These are phyloP conservation scores for Tylopilus felleus DNA, from an alignment of 768 basidiomycete genomes.

Conservation along the genomic window DNA sequence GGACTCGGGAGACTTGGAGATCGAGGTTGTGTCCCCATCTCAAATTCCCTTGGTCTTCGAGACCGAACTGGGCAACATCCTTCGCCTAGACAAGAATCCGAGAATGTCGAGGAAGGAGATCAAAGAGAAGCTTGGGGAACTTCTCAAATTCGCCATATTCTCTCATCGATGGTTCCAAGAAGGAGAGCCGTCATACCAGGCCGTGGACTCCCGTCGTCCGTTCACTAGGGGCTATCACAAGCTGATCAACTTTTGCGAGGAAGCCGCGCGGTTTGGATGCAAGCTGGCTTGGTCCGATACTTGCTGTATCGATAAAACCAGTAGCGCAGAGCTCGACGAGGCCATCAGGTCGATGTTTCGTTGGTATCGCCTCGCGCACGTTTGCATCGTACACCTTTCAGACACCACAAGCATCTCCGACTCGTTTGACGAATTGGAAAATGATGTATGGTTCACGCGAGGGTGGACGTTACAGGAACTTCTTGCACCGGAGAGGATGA, in stretches of 20 bases:
- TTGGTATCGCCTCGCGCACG: conserved; percentile 12
- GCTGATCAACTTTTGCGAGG: conserved; percentile 9
- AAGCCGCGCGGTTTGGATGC: conserved; percentile 7
- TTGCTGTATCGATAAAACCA: conserved; percentile 14
- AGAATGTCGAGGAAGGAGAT: background rate
- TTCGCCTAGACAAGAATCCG: conserved; percentile 3
- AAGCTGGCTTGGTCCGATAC: conserved; percentile 17
- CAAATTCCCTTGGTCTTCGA: conserved; percentile 5
- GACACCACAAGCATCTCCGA: background rate
- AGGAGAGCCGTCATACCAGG: conserved; percentile 7
- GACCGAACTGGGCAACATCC: background rate
- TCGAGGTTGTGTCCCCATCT: conserved; percentile 6
- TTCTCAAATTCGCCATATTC: conserved; percentile 15
- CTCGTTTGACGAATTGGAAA: background rate
- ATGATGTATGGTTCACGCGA: conserved; percentile 13
- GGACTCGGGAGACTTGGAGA: background rate
- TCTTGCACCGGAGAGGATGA: conserved; percentile 9
- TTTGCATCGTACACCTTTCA: conserved; percentile 16
- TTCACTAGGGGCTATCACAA: conserved; percentile 11
- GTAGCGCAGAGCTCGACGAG: conserved; percentile 17
- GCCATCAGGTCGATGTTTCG: conserved; percentile 19
- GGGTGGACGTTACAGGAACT: conserved; percentile 2
- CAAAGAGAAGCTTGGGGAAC: background rate
- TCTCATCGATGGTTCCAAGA: conserved; percentile 15
- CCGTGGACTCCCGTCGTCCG: background rate